Percentiles rank a stretch among this genome's conserved stretches.
These are phyloP conservation scores for Oligophagozyma castellii DNA, from an alignment of 1,139 yeast genomes.

Conservation along the genomic window DNA sequence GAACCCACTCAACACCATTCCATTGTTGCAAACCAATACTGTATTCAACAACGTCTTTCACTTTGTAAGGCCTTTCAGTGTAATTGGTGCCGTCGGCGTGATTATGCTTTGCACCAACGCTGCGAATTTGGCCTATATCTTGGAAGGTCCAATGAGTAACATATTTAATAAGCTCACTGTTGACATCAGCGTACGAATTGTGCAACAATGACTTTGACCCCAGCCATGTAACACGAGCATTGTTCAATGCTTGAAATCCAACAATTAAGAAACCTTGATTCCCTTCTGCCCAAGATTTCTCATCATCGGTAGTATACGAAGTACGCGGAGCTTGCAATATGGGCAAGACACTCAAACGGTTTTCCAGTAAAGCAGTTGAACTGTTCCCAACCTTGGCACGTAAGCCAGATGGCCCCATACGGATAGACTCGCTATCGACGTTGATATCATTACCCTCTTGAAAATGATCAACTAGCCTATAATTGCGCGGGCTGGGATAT, in stretches of 20 bases:
- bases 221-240: constrained; percentile 71
- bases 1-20: constrained; percentile 51
- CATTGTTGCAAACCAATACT: constrained; percentile 57
- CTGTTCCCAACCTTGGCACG: constrained; percentile 10
- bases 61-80: constrained; percentile 44
- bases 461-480: constrained; percentile 57
- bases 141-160: constrained; percentile 67
- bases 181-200: constrained; percentile 21
- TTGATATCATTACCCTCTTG: too few relatives aligned
- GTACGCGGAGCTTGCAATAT: constrained; percentile 56
- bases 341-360: constrained; percentile 57
- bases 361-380: constrained; percentile 41
- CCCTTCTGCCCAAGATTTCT: constrained; percentile 70
- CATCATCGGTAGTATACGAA: constrained; percentile 32
- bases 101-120: constrained; percentile 33
- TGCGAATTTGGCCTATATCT: constrained; percentile 47
- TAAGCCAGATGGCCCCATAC: constrained; percentile 11
- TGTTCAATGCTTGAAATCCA: constrained; percentile 70
- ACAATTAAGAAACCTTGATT: constrained; percentile 64
- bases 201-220: constrained; percentile 49
- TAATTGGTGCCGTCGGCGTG: constrained; percentile 37
- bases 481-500: constrained; percentile 68
- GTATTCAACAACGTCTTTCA: constrained; percentile 55
- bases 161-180: constrained; percentile 31
- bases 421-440: constrained; percentile 6